phyloP scores from a whole-genome alignment of 176 grass and related monocot species.

The Aegilops longissima region DNA sequence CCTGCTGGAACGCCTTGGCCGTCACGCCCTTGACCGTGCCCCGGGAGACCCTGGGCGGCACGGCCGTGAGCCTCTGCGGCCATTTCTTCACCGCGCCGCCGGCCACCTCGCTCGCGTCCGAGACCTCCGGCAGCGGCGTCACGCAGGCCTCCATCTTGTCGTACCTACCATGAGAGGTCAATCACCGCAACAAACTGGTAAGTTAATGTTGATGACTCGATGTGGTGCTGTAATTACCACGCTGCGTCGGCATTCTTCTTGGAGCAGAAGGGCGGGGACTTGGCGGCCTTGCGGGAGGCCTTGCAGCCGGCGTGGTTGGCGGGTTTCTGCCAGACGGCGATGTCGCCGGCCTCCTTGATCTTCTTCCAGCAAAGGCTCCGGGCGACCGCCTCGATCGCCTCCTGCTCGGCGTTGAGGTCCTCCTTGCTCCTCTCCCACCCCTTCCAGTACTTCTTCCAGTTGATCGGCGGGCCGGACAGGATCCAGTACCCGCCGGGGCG shows the following conservation, averaged over 20 bases:
- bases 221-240: slow-evolving; percentile 41
- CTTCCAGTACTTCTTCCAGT: slow-evolving; percentile 83
- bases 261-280: slow-evolving; percentile 64
- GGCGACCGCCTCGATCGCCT: slow-evolving; percentile 68
- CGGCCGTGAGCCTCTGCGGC: slow-evolving; percentile 64
- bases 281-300: slow-evolving; percentile 45
- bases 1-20: slow-evolving; percentile 54
- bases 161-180: slow-evolving; percentile 44
- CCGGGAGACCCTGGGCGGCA: slow-evolving; percentile 65
- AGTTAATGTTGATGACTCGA: background rate
- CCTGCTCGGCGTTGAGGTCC: slow-evolving; percentile 75
- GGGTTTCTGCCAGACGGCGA: slow-evolving; percentile 95
- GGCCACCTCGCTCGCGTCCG: slow-evolving; percentile 31
- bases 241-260: slow-evolving; percentile 60
- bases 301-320: slow-evolving; percentile 73
- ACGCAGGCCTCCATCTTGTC: slow-evolving; percentile 87
- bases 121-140: slow-evolving; percentile 72
- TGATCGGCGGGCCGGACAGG: slow-evolving; percentile 83
- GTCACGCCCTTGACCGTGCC: slow-evolving; percentile 52
- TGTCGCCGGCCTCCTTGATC: slow-evolving; percentile 74
- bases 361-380: slow-evolving; percentile 91
- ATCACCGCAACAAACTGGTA: background rate
- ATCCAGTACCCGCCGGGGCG: slow-evolving; percentile 94
- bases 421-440: slow-evolving; percentile 79
- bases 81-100: slow-evolving; percentile 76